These are phyloP conservation scores for Bryoglossum gracile DNA, from an alignment of 495 filamentous ascomycete genomes.

Conservation along the genomic window DNA sequence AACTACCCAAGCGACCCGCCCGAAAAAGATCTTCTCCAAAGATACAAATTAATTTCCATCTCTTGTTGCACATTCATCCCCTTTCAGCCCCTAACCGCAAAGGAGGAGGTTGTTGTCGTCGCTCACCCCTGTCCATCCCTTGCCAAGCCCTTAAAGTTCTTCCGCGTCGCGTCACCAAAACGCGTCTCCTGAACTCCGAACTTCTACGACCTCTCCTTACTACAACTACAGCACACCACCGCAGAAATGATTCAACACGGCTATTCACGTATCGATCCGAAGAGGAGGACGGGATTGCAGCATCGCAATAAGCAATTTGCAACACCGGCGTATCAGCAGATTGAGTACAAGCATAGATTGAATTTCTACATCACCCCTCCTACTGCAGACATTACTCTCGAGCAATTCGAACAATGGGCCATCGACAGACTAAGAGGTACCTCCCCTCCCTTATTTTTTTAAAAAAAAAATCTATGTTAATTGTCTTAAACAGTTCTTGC, in stretches of 20 bases:
- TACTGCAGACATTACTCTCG: conserved; percentile 89
- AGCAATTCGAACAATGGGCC: conserved; percentile 99
- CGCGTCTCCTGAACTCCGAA: not conserved
- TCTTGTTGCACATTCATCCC: conserved; percentile 15
- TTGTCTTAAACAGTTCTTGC: conserved; percentile 60
- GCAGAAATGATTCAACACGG: conserved; percentile 66
- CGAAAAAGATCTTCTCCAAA: not conserved
- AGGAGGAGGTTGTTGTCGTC: too few species aligned
- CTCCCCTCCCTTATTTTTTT: conserved; percentile 1
- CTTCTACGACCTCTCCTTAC: not conserved
- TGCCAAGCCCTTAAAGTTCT: too few species aligned
- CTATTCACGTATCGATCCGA: conserved; percentile 67
- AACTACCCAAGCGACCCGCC: too few species aligned
- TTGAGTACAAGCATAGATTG: conserved; percentile 75
- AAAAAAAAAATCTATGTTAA: not conserved
- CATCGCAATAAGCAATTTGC: conserved; percentile 84
- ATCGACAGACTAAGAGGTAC: conserved; percentile 80
- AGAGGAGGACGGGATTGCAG: conserved; percentile 66
- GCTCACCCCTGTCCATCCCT: too few species aligned
- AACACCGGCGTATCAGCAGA: conserved; percentile 57
- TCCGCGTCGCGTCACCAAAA: conserved; percentile 26
- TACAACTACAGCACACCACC: not conserved
- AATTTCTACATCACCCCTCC: conserved; percentile 89
- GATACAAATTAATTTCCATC: conserved; percentile 13
- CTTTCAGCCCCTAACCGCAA: conserved; percentile 12